Percentiles rank a stretch among this genome's conserved stretches.
phyloP scores from a whole-genome alignment of 371 early-diverging fungal genomes.

The Rhizoclosmatium hyalinum region DNA sequence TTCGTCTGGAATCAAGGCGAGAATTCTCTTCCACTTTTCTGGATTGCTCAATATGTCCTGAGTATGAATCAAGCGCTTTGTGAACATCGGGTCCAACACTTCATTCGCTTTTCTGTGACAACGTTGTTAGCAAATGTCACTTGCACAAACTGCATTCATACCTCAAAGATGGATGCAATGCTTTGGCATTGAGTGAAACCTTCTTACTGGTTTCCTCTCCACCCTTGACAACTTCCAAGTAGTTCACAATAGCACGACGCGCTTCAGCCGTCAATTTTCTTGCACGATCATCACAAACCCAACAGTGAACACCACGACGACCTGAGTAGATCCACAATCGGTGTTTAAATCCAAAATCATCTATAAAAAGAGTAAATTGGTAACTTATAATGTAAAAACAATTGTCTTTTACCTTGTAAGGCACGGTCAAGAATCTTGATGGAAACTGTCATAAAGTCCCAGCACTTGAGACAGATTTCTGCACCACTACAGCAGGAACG shows the following conservation, averaged over 20 bases:
- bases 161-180: conserved; percentile 72
- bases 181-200: conserved; percentile 59
- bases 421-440: conserved; percentile 83
- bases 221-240: conserved; percentile 86
- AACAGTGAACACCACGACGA: conserved; percentile 99
- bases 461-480: conserved; percentile 90
- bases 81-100: conserved; percentile 72
- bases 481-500: conserved; percentile 95
- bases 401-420: conserved; percentile 61
- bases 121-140: background rate
- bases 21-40: conserved; percentile 74
- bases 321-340: conserved; percentile 98
- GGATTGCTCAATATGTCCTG: conserved; percentile 74
- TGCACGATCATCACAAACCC: conserved; percentile 95
- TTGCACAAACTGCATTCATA: conserved; percentile 38
- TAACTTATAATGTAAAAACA: background rate
- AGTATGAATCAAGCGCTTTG: conserved; percentile 66
- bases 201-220: conserved; percentile 75
- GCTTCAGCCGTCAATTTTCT: conserved; percentile 76
- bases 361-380: conserved; percentile 44
- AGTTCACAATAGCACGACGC: conserved; percentile 85
- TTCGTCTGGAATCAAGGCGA: conserved; percentile 77
- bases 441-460: conserved; percentile 92
- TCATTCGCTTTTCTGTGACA: conserved; percentile 62
- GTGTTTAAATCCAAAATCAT: conserved; percentile 96